These are phyloP conservation scores for Microcyclosporella mali DNA, from an alignment of 2,329 filamentous ascomycete genomes.

Conservation along the genomic window DNA sequence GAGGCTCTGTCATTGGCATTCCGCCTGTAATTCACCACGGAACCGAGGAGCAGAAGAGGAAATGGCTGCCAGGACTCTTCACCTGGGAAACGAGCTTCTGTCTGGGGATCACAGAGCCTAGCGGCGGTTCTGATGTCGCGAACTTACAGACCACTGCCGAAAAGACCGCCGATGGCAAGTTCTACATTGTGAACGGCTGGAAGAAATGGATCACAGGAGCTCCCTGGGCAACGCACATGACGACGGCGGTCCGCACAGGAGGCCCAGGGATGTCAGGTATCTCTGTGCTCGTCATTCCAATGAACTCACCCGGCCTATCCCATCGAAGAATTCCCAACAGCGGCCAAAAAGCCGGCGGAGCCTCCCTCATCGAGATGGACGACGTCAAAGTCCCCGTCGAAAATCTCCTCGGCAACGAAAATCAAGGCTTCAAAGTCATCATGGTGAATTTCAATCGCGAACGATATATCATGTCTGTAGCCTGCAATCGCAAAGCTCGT, in stretches of 20 bases:
- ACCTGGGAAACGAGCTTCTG: slow-evolving; percentile 56
- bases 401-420: slow-evolving; percentile 51
- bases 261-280: slow-evolving; percentile 49
- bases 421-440: slow-evolving; percentile 52
- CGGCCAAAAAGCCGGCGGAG: slow-evolving; percentile 60
- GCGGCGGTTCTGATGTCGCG: slow-evolving; percentile 58
- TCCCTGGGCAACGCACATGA: slow-evolving; percentile 32
- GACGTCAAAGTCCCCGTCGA: slow-evolving; percentile 50
- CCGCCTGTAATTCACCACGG: slow-evolving; percentile 61
- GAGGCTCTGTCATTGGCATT: slow-evolving; percentile 56
- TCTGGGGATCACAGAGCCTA: slow-evolving; percentile 59
- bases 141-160: slow-evolving; percentile 55
- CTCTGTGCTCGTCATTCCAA: slow-evolving; percentile 53
- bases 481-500: slow-evolving; percentile 51
- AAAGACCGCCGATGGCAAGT: slow-evolving; percentile 37
- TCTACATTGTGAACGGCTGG: slow-evolving; percentile 59
- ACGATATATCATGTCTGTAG: slow-evolving; percentile 52
- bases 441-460: slow-evolving; percentile 57
- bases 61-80: slow-evolving; percentile 56
- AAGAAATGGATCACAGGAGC: slow-evolving; percentile 57
- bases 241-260: slow-evolving; percentile 57
- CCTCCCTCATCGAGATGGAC: slow-evolving; percentile 45
- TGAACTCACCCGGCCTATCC: slow-evolving; percentile 45
- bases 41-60: slow-evolving; percentile 51
- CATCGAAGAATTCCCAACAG: slow-evolving; percentile 56